phyloP scores from a whole-genome alignment of 495 filamentous ascomycete species.

The Penicillium turbatum region DNA sequence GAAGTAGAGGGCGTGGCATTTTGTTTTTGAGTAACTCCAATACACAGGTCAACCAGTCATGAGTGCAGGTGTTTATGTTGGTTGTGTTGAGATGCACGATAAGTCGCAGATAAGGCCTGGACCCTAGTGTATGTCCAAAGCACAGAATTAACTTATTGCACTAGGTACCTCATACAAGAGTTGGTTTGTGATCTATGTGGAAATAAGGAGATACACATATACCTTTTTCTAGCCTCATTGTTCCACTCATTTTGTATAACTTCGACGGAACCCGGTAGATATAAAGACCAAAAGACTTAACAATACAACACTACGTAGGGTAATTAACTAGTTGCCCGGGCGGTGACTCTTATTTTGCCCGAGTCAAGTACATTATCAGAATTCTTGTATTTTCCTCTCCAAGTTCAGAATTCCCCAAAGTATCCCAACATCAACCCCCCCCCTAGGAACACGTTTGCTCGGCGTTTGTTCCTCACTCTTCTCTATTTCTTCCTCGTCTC shows the following conservation, averaged over 20 bases:
- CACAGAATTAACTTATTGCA: too few relatives aligned
- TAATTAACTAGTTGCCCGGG: neutral
- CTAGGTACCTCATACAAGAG: too few relatives aligned
- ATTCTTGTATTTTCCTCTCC: conserved; percentile 7
- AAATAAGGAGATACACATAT: too few relatives aligned
- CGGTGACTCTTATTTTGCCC: conserved; percentile 5
- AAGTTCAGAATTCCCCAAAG: neutral
- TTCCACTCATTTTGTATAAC: too few relatives aligned
- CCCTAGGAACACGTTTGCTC: neutral
- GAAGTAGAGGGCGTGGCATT: conserved; percentile 8
- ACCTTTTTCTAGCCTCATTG: too few relatives aligned
- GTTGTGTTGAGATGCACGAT: neutral
- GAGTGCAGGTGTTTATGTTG: conserved; percentile 6
- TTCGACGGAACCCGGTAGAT: too few relatives aligned
- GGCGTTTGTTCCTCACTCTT: neutral
- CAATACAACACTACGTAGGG: too few relatives aligned
- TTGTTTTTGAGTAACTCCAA: conserved; percentile 8
- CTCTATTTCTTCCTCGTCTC: conserved; percentile 20
- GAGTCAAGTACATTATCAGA: conserved; percentile 11
- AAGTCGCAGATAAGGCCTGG: conserved; percentile 2
- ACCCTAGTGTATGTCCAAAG: neutral
- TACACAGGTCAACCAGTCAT: neutral
- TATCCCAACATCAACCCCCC: neutral
- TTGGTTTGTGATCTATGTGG: too few relatives aligned
- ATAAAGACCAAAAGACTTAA: too few relatives aligned